Evolutionary conservation across 352 stramenopile genomes (phyloP).

Genomic region (Globisporangium okanoganense): DNA sequence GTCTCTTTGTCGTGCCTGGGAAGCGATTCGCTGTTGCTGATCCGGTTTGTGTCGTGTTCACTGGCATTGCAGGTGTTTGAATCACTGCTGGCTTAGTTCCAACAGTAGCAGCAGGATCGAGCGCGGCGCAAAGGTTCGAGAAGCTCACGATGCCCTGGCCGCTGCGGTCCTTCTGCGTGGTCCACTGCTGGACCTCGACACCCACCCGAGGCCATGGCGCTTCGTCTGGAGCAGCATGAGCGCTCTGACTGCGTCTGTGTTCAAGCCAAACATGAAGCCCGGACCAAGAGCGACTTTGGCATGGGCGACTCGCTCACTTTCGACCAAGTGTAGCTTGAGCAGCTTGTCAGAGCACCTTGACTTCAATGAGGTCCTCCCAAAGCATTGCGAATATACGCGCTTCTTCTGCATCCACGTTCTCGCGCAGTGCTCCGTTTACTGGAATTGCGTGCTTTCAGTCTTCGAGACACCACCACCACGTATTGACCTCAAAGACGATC

Average conservation of each 20-base stretch:
- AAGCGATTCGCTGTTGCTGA: too few species aligned
- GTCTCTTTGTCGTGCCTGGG: too few species aligned
- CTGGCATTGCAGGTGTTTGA: too few species aligned
- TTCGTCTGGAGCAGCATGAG: conserved; percentile 45
- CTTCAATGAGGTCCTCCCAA: conserved; percentile 37
- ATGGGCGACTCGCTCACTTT: conserved; percentile 58
- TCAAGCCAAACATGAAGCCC: conserved; percentile 51
- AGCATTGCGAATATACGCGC: conserved; percentile 32
- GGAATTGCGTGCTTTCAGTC: background rate
- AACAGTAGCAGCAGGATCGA: conserved; percentile 4
- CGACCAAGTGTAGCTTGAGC: too few species aligned
- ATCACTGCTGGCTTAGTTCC: too few species aligned
- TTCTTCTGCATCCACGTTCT: conserved; percentile 10
- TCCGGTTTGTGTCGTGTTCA: too few species aligned
- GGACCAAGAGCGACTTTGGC: conserved; percentile 51
- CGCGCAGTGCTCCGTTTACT: background rate
- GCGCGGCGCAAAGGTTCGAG: conserved; percentile 36
- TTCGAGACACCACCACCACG: conserved; percentile 12
- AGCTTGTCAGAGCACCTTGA: conserved; percentile 46
- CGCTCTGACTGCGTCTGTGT: conserved; percentile 47
- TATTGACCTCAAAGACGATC: conserved; percentile 60
- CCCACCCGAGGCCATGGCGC: too few species aligned
- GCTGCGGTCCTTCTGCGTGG: conserved; percentile 42
- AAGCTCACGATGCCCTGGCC: conserved; percentile 39
- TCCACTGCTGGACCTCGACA: conserved; percentile 48